Conservation (phyloP, 2,329 filamentous ascomycete species). For the Septoria linicola region DNA sequence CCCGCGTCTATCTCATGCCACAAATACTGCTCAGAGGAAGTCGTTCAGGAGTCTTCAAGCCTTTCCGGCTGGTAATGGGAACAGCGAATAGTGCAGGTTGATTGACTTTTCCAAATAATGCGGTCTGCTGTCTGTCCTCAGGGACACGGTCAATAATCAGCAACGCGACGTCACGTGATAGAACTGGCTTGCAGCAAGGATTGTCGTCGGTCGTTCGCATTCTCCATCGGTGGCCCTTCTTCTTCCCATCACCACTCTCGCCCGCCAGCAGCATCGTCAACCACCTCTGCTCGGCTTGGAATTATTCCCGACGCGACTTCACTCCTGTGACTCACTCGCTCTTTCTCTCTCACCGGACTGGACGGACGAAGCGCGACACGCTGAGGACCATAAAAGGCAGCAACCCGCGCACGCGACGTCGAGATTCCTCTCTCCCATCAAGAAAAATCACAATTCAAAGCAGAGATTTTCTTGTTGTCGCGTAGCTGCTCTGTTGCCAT, state of each 20-base stretch:
- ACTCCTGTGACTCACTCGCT: not conserved
- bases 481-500: not conserved
- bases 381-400: conserved; percentile 15
- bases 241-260: not conserved
- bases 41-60: too few relatives aligned
- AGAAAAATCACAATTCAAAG: not conserved
- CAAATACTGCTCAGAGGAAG: too few relatives aligned
- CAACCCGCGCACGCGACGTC: conserved; percentile 17
- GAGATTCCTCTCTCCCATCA: conserved; percentile 3
- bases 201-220: too few relatives aligned
- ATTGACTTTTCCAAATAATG: too few relatives aligned
- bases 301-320: not conserved
- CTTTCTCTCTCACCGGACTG: conserved; percentile 1
- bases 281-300: conserved; percentile 13
- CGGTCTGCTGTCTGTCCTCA: too few relatives aligned
- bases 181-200: too few relatives aligned
- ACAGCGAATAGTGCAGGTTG: too few relatives aligned
- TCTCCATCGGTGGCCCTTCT: too few relatives aligned
- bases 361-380: conserved; percentile 8
- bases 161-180: too few relatives aligned
- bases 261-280: conserved; percentile 20
- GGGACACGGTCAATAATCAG: too few relatives aligned
- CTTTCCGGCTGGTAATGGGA: too few relatives aligned
- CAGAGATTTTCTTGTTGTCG: conserved; percentile 1
- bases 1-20: conserved; percentile 25